Evolutionary conservation across 2,329 filamentous ascomycete genomes (phyloP).

Genomic region (Penicillium sp.): DNA sequence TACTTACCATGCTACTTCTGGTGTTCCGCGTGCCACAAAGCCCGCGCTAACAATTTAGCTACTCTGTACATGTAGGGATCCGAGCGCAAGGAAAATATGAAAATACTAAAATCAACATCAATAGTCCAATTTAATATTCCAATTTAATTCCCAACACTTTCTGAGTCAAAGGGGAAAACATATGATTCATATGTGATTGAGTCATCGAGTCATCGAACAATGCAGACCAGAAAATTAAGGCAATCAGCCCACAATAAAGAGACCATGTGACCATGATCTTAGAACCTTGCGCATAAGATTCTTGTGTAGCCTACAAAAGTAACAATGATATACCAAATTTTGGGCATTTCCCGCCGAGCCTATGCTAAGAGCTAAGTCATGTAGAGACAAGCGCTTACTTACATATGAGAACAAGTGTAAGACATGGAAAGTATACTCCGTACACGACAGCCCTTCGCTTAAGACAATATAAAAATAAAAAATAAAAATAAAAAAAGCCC

Average conservation of each 20-base stretch:
- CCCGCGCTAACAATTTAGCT: background rate
- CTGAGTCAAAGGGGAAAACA: constrained; percentile 2
- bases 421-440: constrained; percentile 1
- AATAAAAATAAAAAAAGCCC: background rate
- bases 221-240: constrained; percentile 6
- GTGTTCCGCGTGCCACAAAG: constrained; percentile 1
- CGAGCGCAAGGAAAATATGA: background rate
- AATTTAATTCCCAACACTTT: background rate
- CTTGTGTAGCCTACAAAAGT: background rate
- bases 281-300: background rate
- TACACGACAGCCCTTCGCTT: background rate
- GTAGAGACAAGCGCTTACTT: constrained; percentile 9
- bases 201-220: background rate
- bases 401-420: background rate
- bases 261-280: constrained; percentile 4
- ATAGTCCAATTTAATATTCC: background rate
- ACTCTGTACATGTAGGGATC: background rate
- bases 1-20: background rate
- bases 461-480: background rate
- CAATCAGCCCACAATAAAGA: constrained; percentile 1
- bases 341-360: constrained; percentile 8
- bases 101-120: background rate
- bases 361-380: background rate
- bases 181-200: constrained; percentile 6
- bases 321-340: background rate